These are phyloP conservation scores for Neospora caninum DNA, from an alignment of 169 alveolate genomes.

Conservation along the genomic window DNA sequence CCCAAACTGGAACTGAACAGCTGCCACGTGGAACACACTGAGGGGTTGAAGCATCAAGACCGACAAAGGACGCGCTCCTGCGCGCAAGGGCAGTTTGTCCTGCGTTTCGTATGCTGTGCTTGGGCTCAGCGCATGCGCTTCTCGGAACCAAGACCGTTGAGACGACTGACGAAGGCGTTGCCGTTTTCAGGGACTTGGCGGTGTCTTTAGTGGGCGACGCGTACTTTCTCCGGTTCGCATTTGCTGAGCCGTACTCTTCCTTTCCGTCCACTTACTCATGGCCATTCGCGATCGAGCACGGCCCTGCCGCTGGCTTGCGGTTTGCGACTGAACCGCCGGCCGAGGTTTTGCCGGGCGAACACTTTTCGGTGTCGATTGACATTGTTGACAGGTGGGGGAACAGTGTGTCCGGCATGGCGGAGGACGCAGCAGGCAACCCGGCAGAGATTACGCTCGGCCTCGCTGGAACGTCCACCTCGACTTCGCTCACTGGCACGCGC, in stretches of 20 bases:
- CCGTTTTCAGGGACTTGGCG: neutral
- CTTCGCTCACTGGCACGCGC: neutral
- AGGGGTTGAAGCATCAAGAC: no score
- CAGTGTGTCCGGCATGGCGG: neutral
- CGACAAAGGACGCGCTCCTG: no score
- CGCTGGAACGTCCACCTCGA: neutral
- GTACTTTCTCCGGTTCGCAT: neutral
- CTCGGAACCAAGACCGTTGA: neutral
- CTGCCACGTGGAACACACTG: no score
- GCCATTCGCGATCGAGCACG: conserved; percentile 13
- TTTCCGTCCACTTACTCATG: neutral
- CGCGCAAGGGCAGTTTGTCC: no score
- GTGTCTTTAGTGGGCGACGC: neutral
- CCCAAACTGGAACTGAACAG: no score
- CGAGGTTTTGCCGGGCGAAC: neutral
- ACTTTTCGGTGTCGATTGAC: neutral
- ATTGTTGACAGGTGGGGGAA: neutral
- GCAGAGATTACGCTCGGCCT: neutral
- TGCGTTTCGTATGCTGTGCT: neutral
- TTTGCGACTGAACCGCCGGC: neutral
- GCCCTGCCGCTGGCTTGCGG: neutral
- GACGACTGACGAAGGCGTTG: neutral
- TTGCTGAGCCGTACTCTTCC: neutral
- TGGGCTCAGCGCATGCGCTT: neutral
- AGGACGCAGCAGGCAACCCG: neutral